Evolutionary conservation across 129 eudicot genomes (phyloP), one percentile per base, ranked within the genome.

Genomic region (Ambrosia artemisiifolia): DNA sequence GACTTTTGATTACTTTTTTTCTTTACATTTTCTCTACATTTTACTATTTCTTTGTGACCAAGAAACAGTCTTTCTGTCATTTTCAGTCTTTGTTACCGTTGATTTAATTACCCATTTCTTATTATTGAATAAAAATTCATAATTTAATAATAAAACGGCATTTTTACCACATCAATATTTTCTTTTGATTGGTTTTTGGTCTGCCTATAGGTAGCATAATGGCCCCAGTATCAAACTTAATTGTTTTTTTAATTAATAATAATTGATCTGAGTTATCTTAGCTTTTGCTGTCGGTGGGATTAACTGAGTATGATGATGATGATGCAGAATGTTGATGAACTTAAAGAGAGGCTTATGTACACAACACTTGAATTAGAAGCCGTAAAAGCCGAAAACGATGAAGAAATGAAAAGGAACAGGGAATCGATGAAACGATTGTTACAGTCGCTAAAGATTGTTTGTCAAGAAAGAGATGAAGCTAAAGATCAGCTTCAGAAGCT

Each of bases 381-480:
- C 0, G 72, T 82, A 8, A 95, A 71, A 78, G 72, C 82, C 24
- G 88, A 90, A 84, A 83, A 88, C 9, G 59, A 24, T 14, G 87
- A 90, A 46, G 86, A 94, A 79, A 79, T 80, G 71, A 76, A 56
- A 76, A 85, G 83, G 59, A 83, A 83, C 79, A 79, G 65, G 9
- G 95, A 85, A 60, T 75, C 81, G 28, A 69, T 69, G 42, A 80
- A 79, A 72, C 90, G 86, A 69, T 43, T 86, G 38, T 73, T 84
- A 49, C 87, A 84, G 1, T 70, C 88, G 0, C 65, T 95, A 38
- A 87, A 90, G 30, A 49, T 77, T 50, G 86, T 88, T 61, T 82
- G 72, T 16, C 85, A 88, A 62, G 94, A 95, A 83, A 82, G 99
- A 80, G 97, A 95, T 75, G 97, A 95, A 86, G 97, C 99, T 11